These are phyloP conservation scores for Epichloe festucae DNA, from an alignment of 2,329 filamentous ascomycete genomes.

Conservation along the genomic window DNA sequence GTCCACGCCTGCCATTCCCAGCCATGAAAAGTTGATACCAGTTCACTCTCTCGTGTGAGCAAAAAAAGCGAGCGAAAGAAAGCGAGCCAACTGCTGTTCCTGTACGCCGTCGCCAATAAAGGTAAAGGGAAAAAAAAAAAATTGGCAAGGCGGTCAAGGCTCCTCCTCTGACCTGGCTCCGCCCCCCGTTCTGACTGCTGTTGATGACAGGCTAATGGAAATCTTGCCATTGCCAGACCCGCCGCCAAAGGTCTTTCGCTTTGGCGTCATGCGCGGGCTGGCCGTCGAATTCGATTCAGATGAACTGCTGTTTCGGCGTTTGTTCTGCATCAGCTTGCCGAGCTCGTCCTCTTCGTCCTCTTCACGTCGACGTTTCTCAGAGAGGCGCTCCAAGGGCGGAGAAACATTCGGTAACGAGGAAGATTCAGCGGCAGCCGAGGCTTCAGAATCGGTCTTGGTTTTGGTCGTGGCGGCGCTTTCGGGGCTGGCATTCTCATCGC, in stretches of 20 bases:
- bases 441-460: constrained; percentile 20
- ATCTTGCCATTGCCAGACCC: constrained; percentile 36
- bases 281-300: constrained; percentile 27
- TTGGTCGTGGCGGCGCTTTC: constrained; percentile 23
- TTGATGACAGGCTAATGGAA: constrained; percentile 41
- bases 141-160: constrained; percentile 12
- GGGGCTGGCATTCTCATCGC: constrained; percentile 41
- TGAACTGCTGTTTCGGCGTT: constrained; percentile 47
- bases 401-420: constrained; percentile 11
- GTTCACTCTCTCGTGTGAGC: neutral
- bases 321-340: constrained; percentile 61
- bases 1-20: neutral
- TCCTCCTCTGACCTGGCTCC: constrained; percentile 27
- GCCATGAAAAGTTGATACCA: neutral
- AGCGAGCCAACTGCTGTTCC: neutral
- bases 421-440: constrained; percentile 18
- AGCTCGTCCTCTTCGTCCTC: constrained; percentile 84
- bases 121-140: neutral
- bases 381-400: constrained; percentile 63
- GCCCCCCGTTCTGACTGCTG: constrained; percentile 29
- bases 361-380: constrained; percentile 81
- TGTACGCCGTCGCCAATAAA: constrained; percentile 10
- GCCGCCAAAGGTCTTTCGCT: constrained; percentile 29
- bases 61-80: neutral
- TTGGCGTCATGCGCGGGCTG: constrained; percentile 18